Conservation (phyloP, 1,284 basidiomycete genomes). For the Ceratorhiza oryzae-sativae region DNA sequence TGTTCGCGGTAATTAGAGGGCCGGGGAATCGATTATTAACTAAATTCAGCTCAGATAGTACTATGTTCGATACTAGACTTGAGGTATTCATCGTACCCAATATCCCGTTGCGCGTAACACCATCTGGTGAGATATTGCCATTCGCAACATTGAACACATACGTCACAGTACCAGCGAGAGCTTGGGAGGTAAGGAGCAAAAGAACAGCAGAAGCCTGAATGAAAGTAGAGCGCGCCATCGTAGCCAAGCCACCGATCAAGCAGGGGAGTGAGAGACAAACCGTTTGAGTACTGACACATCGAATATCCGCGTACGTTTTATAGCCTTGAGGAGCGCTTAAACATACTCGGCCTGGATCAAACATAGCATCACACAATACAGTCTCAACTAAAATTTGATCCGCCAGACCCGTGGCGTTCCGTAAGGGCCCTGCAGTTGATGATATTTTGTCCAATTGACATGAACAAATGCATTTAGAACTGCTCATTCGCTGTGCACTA, state of each 20-base stretch:
- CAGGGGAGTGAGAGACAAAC: background rate
- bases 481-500: too few relatives aligned
- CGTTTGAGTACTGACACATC: background rate
- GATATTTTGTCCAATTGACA: too few relatives aligned
- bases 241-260: background rate
- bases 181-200: constrained; percentile 34
- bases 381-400: too few relatives aligned
- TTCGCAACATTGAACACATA: constrained; percentile 30
- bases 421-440: too few relatives aligned
- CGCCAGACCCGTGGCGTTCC: too few relatives aligned
- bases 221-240: constrained; percentile 9
- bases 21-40: constrained; percentile 44
- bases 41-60: background rate
- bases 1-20: constrained; percentile 43
- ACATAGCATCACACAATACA: too few relatives aligned
- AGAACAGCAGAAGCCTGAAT: constrained; percentile 28
- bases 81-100: background rate
- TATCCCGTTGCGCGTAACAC: constrained; percentile 49
- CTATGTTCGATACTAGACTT: background rate
- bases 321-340: background rate
- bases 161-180: constrained; percentile 12
- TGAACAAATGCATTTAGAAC: too few relatives aligned
- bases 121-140: constrained; percentile 47
- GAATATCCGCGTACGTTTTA: background rate
- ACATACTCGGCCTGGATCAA: too few relatives aligned